Conservation (phyloP, 108 stramenopile genomes). For the Nitzschia inconspicua region DNA sequence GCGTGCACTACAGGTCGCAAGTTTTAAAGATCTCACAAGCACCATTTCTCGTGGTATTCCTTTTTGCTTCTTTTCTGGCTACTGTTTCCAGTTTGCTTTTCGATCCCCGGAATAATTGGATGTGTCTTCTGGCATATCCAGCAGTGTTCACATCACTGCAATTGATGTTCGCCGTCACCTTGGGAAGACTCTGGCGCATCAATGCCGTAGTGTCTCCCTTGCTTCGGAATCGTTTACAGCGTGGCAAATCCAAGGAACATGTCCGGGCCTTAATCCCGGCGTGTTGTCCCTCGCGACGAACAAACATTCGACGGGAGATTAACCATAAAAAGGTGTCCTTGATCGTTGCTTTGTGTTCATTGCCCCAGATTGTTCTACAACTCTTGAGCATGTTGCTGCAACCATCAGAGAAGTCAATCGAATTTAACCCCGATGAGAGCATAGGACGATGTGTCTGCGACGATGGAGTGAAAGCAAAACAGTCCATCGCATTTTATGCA, state of each 20-base stretch:
- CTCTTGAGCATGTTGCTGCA: not conserved
- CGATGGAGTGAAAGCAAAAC: not conserved
- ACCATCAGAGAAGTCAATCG: not conserved
- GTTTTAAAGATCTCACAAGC: slow-evolving; percentile 24
- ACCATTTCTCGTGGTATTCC: slow-evolving; percentile 19
- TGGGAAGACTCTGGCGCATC: slow-evolving; percentile 32
- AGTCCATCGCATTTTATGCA: not conserved
- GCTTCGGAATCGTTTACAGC: slow-evolving; percentile 6
- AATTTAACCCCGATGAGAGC: slow-evolving; percentile 6
- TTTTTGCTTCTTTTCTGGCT: slow-evolving; percentile 21
- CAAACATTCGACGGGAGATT: slow-evolving; percentile 6
- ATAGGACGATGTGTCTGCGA: not conserved
- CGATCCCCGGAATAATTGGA: slow-evolving; percentile 18
- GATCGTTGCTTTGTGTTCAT: not conserved
- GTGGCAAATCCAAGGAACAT: not conserved
- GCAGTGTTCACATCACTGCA: slow-evolving; percentile 21
- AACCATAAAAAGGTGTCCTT: not conserved
- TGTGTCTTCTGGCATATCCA: slow-evolving; percentile 7
- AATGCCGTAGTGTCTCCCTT: slow-evolving; percentile 29
- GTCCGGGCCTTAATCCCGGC: too few species aligned
- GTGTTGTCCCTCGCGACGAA: too few species aligned
- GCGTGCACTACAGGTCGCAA: slow-evolving; percentile 13
- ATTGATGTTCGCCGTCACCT: slow-evolving; percentile 14
- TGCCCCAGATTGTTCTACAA: slow-evolving; percentile 27
- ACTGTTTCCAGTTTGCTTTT: slow-evolving; percentile 19